Percentiles rank a stretch among this genome's conserved stretches.
Evolutionary conservation across 768 basidiomycete genomes (phyloP).

Genomic region (Dacryopinax primogenitus): DNA sequence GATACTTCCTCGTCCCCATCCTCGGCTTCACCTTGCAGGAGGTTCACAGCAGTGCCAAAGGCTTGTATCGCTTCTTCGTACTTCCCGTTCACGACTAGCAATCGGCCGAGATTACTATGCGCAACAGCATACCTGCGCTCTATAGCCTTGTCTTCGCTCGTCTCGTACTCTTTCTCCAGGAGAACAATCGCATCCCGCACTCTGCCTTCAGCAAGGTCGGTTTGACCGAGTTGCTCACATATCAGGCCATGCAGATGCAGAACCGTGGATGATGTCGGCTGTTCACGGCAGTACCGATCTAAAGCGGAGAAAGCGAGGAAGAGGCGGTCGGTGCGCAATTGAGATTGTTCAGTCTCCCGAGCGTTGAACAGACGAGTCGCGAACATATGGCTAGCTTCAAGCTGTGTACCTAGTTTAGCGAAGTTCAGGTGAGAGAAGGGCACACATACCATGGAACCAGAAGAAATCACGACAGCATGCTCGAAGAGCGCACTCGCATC

Average conservation of each 20-base stretch:
- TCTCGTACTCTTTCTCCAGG: conserved; percentile 81
- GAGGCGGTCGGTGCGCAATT: conserved; percentile 35
- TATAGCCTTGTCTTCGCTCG: conserved; percentile 61
- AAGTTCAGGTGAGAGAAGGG: neutral
- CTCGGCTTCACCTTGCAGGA: conserved; percentile 43
- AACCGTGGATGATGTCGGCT: conserved; percentile 57
- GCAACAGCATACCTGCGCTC: conserved; percentile 73
- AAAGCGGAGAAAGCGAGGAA: conserved; percentile 72
- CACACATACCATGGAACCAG: conserved; percentile 40
- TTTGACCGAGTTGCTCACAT: conserved; percentile 69
- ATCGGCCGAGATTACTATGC: conserved; percentile 65
- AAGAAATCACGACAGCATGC: conserved; percentile 52
- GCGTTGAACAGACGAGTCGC: conserved; percentile 21
- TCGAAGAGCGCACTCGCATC: conserved; percentile 60
- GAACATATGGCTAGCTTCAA: conserved; percentile 10
- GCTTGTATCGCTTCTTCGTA: conserved; percentile 51
- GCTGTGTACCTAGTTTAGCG: neutral
- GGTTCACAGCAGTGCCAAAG: conserved; percentile 57
- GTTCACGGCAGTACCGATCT: conserved; percentile 55
- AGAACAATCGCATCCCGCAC: conserved; percentile 52
- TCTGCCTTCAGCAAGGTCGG: conserved; percentile 44
- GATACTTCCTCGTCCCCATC: conserved; percentile 27
- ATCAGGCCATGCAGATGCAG: conserved; percentile 75
- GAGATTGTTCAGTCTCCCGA: conserved; percentile 18
- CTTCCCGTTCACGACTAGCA: conserved; percentile 49